Conservation (phyloP, 2,329 filamentous ascomycete genomes). For the Scorias spongiosa region DNA sequence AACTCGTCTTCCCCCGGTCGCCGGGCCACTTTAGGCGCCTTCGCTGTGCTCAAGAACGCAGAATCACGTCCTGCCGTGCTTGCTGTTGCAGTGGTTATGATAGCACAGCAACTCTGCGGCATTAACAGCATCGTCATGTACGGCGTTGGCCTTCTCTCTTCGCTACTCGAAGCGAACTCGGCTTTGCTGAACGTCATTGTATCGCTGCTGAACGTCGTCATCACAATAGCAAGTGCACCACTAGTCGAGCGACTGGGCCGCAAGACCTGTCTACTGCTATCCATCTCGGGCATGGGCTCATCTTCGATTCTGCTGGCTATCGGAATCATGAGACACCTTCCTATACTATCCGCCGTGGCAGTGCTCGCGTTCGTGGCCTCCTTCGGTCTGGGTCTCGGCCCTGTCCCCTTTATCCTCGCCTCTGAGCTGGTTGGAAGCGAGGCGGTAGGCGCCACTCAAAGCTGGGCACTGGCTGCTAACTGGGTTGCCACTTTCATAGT, state of each 20-base stretch:
- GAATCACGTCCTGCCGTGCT: conserved; percentile 67
- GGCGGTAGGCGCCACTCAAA: conserved; percentile 82
- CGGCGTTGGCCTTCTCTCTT: conserved; percentile 74
- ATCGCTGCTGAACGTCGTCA: conserved; percentile 70
- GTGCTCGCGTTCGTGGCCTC: conserved; percentile 77
- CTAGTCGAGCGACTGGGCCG: conserved; percentile 77
- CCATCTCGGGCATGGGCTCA: conserved; percentile 69
- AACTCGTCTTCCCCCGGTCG: conserved; percentile 1
- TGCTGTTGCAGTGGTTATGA: conserved; percentile 84
- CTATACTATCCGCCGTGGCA: conserved; percentile 63
- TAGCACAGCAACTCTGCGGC: conserved; percentile 76
- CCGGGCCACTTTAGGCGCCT: conserved; percentile 24
- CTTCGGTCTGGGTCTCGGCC: conserved; percentile 81
- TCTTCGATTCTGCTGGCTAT: conserved; percentile 65
- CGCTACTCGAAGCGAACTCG: conserved; percentile 66
- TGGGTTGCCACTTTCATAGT: conserved; percentile 86
- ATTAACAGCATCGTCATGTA: conserved; percentile 99
- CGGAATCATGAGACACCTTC: conserved; percentile 58
- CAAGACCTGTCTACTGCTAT: conserved; percentile 69
- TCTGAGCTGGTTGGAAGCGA: conserved; percentile 82
- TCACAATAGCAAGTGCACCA: conserved; percentile 67
- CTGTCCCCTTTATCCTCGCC: conserved; percentile 86
- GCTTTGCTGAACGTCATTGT: conserved; percentile 76
- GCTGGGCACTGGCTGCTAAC: conserved; percentile 72
- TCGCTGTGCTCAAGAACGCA: conserved; percentile 48